Base-by-base conservation (phyloP, 192 early-diverging fungal genomes). In the Linnemannia hyalina region DNA sequence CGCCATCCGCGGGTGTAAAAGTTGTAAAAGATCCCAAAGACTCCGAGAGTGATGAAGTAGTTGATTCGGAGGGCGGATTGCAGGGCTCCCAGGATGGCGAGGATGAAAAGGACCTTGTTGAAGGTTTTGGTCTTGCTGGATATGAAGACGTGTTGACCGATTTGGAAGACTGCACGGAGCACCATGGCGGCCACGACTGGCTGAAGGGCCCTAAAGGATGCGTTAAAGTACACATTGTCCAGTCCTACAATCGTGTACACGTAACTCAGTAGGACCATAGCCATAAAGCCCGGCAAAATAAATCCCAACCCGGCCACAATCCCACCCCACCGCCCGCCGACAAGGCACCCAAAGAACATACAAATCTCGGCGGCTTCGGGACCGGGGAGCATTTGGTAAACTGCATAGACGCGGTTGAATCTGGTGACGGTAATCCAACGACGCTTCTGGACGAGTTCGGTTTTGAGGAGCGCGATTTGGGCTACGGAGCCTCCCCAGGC, bases 401-500 rank as follows among this genome's bases (percentile, higher is more conserved):
- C 92, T 5, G 90, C 91, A 63, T 89, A 92, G 10, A 93, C 90
- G 36, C 89, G 26, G 70, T 92, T 93, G 68, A 93, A 93, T 1
- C 82, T 75, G 0, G 57, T 70, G 13, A 80, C 29, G 16, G 91
- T 88, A 55, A 93, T 92, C 92, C 92, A 92, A 52, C 83, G 72
- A 26, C 77, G 52, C 74, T 92, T 63, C 23, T 73, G 57, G 2
- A 92, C 92, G 11, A 92, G 79, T 47, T 47, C 70, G 8, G 93
- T 91, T 71, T 93, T 88, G 46, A 92, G 32, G 22, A 75, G 55
- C 49, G 90, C 89, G 55, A 92, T 92, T 88, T 92, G 92, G 63
- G 91, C 86, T 2, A 92, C 92, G 3, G 92, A 75, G 3, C 91
- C 91, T 36, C 91, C 91, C 90, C 92, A 92, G 35, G 91, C 91